Conservation (phyloP, 2,329 filamentous ascomycete genomes). For the Alternaria sp. region DNA sequence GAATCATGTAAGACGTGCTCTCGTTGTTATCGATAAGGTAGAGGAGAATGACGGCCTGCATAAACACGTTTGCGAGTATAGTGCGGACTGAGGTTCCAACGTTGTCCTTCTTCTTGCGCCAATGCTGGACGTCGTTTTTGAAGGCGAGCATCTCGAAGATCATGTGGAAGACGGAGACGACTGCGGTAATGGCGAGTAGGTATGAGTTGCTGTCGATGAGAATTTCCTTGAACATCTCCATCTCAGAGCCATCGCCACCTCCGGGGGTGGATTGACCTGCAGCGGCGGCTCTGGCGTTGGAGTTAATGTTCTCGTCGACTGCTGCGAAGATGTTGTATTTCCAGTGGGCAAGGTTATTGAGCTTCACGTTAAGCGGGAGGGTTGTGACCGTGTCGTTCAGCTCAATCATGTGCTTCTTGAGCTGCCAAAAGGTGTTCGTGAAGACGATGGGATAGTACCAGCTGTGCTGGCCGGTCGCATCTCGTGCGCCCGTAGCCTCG, state of each 20-base stretch:
- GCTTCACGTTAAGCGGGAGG: conserved; percentile 81
- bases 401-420: conserved; percentile 87
- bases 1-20: conserved; percentile 98
- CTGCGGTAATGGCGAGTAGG: conserved; percentile 81
- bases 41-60: conserved; percentile 95
- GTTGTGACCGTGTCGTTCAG: conserved; percentile 88
- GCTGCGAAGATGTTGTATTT: conserved; percentile 87
- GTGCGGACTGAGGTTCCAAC: conserved; percentile 95
- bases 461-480: conserved; percentile 82
- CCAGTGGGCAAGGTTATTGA: conserved; percentile 84
- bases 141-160: conserved; percentile 96
- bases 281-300: conserved; percentile 79
- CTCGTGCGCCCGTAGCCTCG: conserved; percentile 81
- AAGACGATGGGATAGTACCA: conserved; percentile 95
- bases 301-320: conserved; percentile 86
- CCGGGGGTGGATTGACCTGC: conserved; percentile 73
- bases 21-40: conserved; percentile 98
- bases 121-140: conserved; percentile 96
- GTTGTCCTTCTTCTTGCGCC: conserved; percentile 99
- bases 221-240: conserved; percentile 97
- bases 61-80: conserved; percentile 96
- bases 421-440: conserved; percentile 96
- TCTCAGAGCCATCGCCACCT: conserved; percentile 88
- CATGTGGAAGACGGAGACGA: conserved; percentile 90
- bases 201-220: conserved; percentile 93